Evolutionary conservation across 2,329 filamentous ascomycete species (phyloP).

Genomic region (Exophiala aquamarina): DNA sequence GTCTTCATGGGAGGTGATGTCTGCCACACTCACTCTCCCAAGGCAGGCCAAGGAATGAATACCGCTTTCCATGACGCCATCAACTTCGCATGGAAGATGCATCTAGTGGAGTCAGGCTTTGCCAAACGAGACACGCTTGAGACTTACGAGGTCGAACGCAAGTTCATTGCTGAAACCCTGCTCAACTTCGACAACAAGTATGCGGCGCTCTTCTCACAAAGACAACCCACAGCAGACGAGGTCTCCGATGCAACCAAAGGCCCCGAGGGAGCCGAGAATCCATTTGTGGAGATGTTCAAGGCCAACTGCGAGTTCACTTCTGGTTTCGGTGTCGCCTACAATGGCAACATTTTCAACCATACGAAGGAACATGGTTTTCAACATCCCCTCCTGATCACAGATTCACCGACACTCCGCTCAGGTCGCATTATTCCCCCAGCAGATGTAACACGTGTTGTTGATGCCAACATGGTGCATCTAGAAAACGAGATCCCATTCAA

Average conservation of each 20-base stretch:
- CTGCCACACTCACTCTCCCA: conserved; percentile 65
- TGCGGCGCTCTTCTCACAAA: conserved; percentile 82
- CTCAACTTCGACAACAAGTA: conserved; percentile 87
- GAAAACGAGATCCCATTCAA: conserved; percentile 89
- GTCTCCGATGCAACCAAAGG: conserved; percentile 61
- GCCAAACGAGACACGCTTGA: conserved; percentile 72
- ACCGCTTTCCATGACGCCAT: conserved; percentile 65
- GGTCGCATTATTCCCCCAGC: conserved; percentile 76
- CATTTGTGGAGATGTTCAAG: conserved; percentile 88
- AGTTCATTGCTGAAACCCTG: conserved; percentile 78
- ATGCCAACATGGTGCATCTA: conserved; percentile 85
- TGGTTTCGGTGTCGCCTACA: conserved; percentile 86
- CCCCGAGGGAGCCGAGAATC: conserved; percentile 56
- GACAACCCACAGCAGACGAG: conserved; percentile 70
- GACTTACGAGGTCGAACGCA: conserved; percentile 85
- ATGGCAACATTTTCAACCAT: conserved; percentile 82
- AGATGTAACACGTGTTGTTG: conserved; percentile 80
- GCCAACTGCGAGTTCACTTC: conserved; percentile 88
- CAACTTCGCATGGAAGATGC: conserved; percentile 95
- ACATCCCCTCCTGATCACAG: conserved; percentile 61
- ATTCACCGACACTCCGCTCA: conserved; percentile 66
- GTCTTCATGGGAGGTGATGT: conserved; percentile 67
- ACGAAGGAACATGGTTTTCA: conserved; percentile 69
- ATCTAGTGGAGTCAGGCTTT: conserved; percentile 82
- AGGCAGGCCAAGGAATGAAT: conserved; percentile 66